Percentiles rank a stretch among this genome's conserved stretches.
Conservation (phyloP, 2,329 filamentous ascomycete species). For the Aspergillus calidoustus region DNA sequence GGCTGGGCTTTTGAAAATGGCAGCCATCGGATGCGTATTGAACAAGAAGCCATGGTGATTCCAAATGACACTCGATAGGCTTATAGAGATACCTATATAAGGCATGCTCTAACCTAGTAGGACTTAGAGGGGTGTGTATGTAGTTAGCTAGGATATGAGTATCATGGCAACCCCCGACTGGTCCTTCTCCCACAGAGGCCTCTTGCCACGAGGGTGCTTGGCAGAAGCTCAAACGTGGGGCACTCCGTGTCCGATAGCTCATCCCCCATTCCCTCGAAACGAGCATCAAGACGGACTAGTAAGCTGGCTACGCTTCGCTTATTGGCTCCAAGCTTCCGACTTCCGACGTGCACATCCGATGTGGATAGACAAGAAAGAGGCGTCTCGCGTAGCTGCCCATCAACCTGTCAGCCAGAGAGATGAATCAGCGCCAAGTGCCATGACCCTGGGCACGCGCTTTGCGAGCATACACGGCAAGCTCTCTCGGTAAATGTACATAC, state of each 20-base stretch:
- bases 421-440: neutral
- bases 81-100: no score
- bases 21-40: no score
- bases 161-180: no score
- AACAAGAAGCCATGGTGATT: no score
- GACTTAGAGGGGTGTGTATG: no score
- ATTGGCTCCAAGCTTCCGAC: neutral
- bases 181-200: no score
- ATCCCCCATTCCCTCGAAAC: neutral
- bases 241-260: neutral
- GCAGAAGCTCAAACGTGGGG: neutral
- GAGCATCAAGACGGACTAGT: neutral
- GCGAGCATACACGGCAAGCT: neutral
- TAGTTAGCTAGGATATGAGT: no score
- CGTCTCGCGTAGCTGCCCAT: neutral
- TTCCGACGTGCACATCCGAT: neutral
- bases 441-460: neutral
- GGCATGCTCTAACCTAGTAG: no score
- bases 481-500: neutral
- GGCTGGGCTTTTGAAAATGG: no score
- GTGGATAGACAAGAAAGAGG: neutral
- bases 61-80: no score
- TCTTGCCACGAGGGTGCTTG: neutral
- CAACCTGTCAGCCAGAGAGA: neutral
- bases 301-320: neutral